Evolutionary conservation across 148 eudicot species (phyloP).

Genomic region (Persicaria maculosa): DNA sequence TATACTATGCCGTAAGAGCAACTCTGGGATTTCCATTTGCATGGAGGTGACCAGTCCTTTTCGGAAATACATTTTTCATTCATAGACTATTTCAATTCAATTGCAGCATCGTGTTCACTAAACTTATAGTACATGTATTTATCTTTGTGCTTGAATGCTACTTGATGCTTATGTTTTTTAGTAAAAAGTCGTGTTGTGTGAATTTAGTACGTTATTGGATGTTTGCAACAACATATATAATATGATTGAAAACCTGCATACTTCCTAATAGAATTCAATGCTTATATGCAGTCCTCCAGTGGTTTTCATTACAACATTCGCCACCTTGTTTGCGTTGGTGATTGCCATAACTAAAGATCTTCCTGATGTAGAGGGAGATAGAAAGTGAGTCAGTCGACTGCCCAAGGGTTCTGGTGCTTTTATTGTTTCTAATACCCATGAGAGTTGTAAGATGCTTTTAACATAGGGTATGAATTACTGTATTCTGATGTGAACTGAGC

Average conservation of each 20-base stretch:
- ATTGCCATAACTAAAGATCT: slow-evolving; percentile 99
- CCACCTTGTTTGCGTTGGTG: slow-evolving; percentile 87
- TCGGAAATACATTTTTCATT: not conserved
- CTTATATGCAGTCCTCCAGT: slow-evolving; percentile 72
- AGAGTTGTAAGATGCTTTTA: slow-evolving; percentile 4
- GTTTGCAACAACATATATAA: not conserved
- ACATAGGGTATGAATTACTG: not conserved
- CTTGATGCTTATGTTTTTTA: not conserved
- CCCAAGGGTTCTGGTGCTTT: not conserved
- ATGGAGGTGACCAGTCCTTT: slow-evolving; percentile 70
- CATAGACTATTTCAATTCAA: not conserved
- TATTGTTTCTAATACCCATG: not conserved
- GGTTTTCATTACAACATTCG: slow-evolving; percentile 89
- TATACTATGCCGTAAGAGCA: slow-evolving; percentile 92
- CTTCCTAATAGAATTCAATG: slow-evolving; percentile 10
- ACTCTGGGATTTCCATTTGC: slow-evolving; percentile 82
- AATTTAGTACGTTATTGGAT: not conserved
- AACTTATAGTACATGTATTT: not conserved
- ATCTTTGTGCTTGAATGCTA: not conserved
- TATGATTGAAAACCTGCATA: not conserved
- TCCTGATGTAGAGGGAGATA: slow-evolving; percentile 97
- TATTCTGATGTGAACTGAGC: not conserved
- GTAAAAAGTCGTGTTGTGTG: not conserved
- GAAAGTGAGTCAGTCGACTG: slow-evolving; percentile 61
- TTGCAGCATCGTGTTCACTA: not conserved